Conservation (phyloP, 1,139 yeast species). For the Kodamaea sp. region DNA sequence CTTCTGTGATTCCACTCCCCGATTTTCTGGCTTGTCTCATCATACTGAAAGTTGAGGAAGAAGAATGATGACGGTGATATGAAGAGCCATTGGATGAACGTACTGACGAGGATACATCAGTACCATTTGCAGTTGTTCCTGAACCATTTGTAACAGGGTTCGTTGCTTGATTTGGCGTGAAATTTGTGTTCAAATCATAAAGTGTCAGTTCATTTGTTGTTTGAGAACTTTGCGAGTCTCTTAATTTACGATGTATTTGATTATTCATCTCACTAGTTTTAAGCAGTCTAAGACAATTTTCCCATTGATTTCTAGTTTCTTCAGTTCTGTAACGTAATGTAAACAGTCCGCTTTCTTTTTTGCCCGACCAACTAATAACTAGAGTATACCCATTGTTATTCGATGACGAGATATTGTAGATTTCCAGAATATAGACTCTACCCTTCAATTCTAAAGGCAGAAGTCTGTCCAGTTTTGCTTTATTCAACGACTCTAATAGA, state of each 20-base stretch:
- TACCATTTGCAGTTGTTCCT: neutral
- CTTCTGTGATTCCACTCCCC: conserved; percentile 19
- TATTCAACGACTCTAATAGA: conserved; percentile 35
- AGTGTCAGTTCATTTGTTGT: conserved; percentile 23
- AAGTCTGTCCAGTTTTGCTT: conserved; percentile 24
- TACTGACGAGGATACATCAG: conserved; percentile 17
- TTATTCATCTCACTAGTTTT: conserved; percentile 43
- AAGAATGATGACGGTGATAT: conserved; percentile 41
- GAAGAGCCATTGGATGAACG: conserved; percentile 31
- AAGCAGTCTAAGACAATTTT: conserved; percentile 47
- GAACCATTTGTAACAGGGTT: conserved; percentile 8
- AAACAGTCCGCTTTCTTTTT: conserved; percentile 73
- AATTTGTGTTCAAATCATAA: conserved; percentile 14
- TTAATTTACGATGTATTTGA: conserved; percentile 36
- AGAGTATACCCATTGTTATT: conserved; percentile 49
- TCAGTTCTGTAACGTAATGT: conserved; percentile 66
- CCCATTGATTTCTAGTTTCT: conserved; percentile 72
- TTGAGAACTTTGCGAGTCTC: conserved; percentile 37
- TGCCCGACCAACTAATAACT: conserved; percentile 75
- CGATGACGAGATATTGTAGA: conserved; percentile 50
- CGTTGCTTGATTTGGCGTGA: conserved; percentile 12
- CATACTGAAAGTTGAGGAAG: conserved; percentile 46
- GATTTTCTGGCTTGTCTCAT: conserved; percentile 33
- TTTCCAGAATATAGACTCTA: conserved; percentile 64
- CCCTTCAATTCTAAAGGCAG: conserved; percentile 57